A percentile compares a stretch with the other conserved stretches of the same genome.
phyloP scores from a whole-genome alignment of 495 filamentous ascomycete species.

The Daldinia concentrica region DNA sequence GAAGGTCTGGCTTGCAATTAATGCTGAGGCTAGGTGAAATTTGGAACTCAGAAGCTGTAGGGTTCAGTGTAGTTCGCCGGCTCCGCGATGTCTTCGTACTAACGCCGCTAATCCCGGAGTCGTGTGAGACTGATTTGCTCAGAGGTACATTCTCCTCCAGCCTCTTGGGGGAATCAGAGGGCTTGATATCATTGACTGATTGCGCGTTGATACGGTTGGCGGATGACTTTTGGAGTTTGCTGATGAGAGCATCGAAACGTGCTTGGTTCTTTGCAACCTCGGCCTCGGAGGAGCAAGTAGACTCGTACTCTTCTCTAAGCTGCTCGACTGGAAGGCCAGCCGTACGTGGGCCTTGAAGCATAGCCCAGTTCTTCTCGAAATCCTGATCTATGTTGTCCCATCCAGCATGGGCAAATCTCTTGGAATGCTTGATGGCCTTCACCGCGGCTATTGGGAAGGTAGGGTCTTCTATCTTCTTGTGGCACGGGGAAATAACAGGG shows the following conservation, averaged over 20 bases:
- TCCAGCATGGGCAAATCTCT: conserved; percentile 11
- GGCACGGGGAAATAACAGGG: background rate
- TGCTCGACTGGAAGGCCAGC: conserved; percentile 28
- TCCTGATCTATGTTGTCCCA: conserved; percentile 21
- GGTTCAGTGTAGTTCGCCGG: conserved; percentile 31
- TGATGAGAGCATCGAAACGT: conserved; percentile 30
- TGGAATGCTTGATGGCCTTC: conserved; percentile 14
- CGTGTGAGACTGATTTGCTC: background rate
- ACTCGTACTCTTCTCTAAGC: conserved; percentile 29
- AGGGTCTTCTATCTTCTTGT: background rate
- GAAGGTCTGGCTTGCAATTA: background rate
- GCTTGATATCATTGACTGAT: conserved; percentile 1
- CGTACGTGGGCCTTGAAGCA: conserved; percentile 24
- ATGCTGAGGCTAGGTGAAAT: background rate
- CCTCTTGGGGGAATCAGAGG: background rate
- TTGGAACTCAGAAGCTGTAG: conserved; percentile 37
- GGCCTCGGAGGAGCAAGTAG: background rate
- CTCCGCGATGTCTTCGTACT: background rate
- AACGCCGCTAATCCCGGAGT: conserved; percentile 31
- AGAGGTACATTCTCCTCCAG: background rate
- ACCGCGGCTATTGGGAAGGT: conserved; percentile 16
- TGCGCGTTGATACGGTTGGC: conserved; percentile 3
- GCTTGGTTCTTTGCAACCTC: background rate
- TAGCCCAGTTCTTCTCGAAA: conserved; percentile 14
- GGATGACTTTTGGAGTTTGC: conserved; percentile 34